These are phyloP conservation scores for Stereocaulon alpinum DNA, from an alignment of 495 filamentous ascomycete species.

Conservation along the genomic window DNA sequence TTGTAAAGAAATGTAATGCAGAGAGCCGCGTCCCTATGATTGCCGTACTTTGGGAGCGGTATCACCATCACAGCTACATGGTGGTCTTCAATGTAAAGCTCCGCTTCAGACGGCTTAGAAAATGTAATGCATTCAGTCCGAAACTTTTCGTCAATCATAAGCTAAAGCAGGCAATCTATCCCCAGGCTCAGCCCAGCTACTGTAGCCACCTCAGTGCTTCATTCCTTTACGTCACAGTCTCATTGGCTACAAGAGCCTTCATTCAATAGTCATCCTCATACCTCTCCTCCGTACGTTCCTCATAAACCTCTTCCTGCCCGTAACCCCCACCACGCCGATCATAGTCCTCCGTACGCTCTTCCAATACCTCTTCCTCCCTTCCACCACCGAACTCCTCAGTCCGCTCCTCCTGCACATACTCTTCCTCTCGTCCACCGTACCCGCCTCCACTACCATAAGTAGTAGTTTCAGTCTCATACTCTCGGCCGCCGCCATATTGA, in stretches of 20 bases:
- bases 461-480: slow-evolving; percentile 3
- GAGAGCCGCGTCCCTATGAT: too few relatives aligned
- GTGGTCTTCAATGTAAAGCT: too few relatives aligned
- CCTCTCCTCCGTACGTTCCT: background rate
- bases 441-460: slow-evolving; percentile 1
- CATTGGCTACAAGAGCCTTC: background rate
- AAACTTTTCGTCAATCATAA: too few relatives aligned
- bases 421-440: background rate
- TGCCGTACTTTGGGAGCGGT: too few relatives aligned
- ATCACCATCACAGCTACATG: too few relatives aligned
- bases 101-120: too few relatives aligned
- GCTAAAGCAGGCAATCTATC: too few relatives aligned
- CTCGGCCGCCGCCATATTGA: slow-evolving; percentile 1
- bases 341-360: background rate
- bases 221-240: too few relatives aligned
- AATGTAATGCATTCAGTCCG: too few relatives aligned
- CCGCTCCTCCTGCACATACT: slow-evolving; percentile 1
- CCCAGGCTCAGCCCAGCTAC: too few relatives aligned
- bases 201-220: too few relatives aligned
- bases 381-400: background rate
- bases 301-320: background rate
- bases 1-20: too few relatives aligned
- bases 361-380: slow-evolving; percentile 8
- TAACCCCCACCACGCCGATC: slow-evolving; percentile 1
- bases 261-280: background rate